These are phyloP conservation scores for Solanum virginianum DNA, from an alignment of 257 asterid genomes.

Conservation along the genomic window DNA sequence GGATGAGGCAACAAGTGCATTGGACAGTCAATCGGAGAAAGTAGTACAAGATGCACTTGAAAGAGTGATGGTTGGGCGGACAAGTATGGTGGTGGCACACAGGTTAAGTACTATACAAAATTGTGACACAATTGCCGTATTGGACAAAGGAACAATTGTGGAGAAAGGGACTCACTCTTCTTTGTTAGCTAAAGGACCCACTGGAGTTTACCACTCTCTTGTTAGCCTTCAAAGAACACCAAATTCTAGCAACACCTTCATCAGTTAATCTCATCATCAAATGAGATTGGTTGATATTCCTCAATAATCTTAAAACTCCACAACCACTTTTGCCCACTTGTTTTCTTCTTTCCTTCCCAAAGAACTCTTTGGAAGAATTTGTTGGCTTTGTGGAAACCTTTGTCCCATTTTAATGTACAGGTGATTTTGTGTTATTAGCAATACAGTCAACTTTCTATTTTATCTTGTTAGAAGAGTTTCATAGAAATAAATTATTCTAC, in stretches of 20 bases:
- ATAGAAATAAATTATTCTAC: not conserved
- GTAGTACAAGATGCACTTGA: conserved; percentile 77
- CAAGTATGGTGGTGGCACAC: conserved; percentile 79
- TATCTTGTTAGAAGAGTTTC: not conserved
- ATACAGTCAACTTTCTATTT: not conserved
- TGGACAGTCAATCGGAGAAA: conserved; percentile 69
- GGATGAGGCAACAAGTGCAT: conserved; percentile 80
- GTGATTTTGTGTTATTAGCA: not conserved
- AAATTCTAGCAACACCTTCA: not conserved
- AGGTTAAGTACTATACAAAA: conserved; percentile 64
- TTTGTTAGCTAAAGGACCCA: conserved; percentile 30
- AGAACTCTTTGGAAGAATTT: not conserved
- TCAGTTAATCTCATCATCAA: not conserved
- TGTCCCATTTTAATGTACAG: not conserved
- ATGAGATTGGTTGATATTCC: not conserved
- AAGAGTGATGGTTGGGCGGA: conserved; percentile 66
- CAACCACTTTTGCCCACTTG: not conserved
- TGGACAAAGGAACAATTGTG: conserved; percentile 59
- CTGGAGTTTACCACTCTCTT: conserved; percentile 55
- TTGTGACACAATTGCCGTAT: conserved; percentile 57
- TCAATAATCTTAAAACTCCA: not conserved
- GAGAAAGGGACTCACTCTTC: conserved; percentile 23
- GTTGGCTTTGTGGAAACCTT: not conserved
- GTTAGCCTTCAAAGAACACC: conserved; percentile 54
- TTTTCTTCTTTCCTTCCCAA: not conserved